phyloP scores from a whole-genome alignment of 106 monocot species.

The Allium sativum region DNA sequence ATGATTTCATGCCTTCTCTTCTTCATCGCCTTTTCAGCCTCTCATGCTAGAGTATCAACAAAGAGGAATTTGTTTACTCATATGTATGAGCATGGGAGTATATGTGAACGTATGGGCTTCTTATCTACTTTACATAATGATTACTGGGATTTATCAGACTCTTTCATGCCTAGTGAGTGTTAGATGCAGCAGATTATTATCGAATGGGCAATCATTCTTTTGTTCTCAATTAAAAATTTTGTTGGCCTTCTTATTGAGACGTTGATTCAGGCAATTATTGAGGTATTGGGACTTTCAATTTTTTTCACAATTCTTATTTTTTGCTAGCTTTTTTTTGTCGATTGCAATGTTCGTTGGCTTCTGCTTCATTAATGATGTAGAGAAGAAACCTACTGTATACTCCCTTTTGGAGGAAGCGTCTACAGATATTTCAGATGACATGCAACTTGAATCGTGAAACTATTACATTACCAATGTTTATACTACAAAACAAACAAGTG shows the following conservation, averaged over 20 bases:
- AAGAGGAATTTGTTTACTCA: no score
- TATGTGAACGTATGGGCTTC: constrained; percentile 23
- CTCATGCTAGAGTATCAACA: no score
- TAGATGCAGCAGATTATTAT: constrained; percentile 22
- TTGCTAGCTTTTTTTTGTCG: constrained; percentile 32
- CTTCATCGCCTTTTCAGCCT: no score
- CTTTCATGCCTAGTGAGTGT: constrained; percentile 38
- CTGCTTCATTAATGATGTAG: constrained; percentile 4
- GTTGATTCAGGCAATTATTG: constrained; percentile 37
- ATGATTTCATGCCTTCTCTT: no score
- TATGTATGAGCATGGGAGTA: constrained; percentile 27
- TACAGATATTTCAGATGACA: background rate
- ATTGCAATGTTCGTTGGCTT: constrained; percentile 17
- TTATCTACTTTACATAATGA: constrained; percentile 22
- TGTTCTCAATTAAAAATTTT: constrained; percentile 36
- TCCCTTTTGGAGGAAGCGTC: constrained; percentile 6
- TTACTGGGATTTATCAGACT: constrained; percentile 36
- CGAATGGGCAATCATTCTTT: constrained; percentile 34
- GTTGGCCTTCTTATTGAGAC: constrained; percentile 37
- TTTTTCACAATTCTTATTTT: constrained; percentile 26
- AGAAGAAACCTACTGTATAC: background rate
- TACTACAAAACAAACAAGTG: no score
- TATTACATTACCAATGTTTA: no score
- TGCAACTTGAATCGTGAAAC: background rate
- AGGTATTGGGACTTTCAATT: constrained; percentile 23